A percentile compares a stretch with the other conserved stretches of the same genome.
These are phyloP conservation scores for Cairneyella variabilis DNA, from an alignment of 495 filamentous ascomycete species.

Conservation along the genomic window DNA sequence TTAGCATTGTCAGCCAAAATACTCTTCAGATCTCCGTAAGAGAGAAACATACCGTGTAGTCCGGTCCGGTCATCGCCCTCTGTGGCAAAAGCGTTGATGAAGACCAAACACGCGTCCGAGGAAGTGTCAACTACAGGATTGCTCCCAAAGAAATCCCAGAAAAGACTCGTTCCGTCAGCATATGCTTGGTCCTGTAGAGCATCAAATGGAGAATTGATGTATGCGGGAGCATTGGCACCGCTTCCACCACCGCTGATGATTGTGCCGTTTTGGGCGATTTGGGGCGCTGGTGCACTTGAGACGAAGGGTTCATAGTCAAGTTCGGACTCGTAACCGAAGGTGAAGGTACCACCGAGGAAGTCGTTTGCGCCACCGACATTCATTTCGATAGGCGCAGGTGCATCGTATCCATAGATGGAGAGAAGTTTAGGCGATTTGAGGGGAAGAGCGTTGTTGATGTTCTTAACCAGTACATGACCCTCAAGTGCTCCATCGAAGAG, in stretches of 20 bases:
- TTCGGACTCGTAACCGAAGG: slow-evolving; percentile 7
- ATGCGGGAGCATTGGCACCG: slow-evolving; percentile 17
- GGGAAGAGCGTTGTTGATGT: slow-evolving; percentile 50
- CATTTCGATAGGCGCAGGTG: slow-evolving; percentile 15
- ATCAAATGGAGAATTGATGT: slow-evolving; percentile 48
- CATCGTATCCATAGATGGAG: slow-evolving; percentile 50
- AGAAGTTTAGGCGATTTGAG: slow-evolving; percentile 45
- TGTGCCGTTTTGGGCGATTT: slow-evolving; percentile 74
- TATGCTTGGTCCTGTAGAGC: slow-evolving; percentile 51
- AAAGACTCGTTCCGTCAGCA: slow-evolving; percentile 50
- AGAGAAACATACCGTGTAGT: slow-evolving; percentile 41
- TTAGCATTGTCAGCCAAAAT: too few species aligned
- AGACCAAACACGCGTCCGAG: slow-evolving; percentile 64
- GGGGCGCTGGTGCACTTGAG: slow-evolving; percentile 29
- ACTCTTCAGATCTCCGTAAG: too few species aligned
- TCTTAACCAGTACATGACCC: slow-evolving; percentile 62
- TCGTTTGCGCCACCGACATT: background rate
- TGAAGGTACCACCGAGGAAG: background rate
- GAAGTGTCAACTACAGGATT: slow-evolving; percentile 38
- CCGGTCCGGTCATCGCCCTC: slow-evolving; percentile 48
- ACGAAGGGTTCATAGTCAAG: background rate
- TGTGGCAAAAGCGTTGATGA: slow-evolving; percentile 56
- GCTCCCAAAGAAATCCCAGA: slow-evolving; percentile 40
- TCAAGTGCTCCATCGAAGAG: slow-evolving; percentile 45
- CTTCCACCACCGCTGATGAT: slow-evolving; percentile 63